Evolutionary conservation across 306 rosid species (phyloP).

Genomic region (Trifolium fragiferum): DNA sequence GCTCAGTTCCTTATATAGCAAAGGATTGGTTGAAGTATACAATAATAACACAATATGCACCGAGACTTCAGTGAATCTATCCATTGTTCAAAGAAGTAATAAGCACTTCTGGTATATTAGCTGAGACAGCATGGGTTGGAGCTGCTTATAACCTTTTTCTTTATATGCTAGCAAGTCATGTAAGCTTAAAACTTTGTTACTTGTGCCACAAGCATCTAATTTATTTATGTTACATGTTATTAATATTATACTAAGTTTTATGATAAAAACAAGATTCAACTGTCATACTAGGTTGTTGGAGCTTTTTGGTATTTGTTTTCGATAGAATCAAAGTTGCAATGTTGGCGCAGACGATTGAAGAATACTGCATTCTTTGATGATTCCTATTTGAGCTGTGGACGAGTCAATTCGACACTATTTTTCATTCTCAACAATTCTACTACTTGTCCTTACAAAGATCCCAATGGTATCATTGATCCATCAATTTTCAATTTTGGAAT

Average conservation of each 20-base stretch:
- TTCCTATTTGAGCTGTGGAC: conserved; percentile 44
- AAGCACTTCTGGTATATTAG: conserved; percentile 73
- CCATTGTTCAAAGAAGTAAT: conserved; percentile 77
- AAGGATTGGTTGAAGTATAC: conserved; percentile 60
- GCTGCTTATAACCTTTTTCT: conserved; percentile 87
- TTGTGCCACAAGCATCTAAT: not conserved
- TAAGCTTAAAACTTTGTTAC: conserved; percentile 46
- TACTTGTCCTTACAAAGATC: conserved; percentile 51
- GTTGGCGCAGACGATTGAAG: conserved; percentile 55
- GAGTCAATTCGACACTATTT: fast-evolving
- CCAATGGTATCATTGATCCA: conserved; percentile 37
- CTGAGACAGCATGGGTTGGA: conserved; percentile 92
- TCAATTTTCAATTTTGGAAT: conserved; percentile 68
- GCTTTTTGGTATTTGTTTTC: conserved; percentile 90
- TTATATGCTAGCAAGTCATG: conserved; percentile 90
- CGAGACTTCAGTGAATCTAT: conserved; percentile 66
- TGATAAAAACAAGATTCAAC: conserved; percentile 6
- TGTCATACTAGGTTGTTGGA: conserved; percentile 67
- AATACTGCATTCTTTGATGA: not conserved
- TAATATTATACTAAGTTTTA: conserved; percentile 12
- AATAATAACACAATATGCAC: conserved; percentile 63
- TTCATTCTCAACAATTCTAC: conserved; percentile 11
- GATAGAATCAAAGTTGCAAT: conserved; percentile 58
- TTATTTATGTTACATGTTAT: not conserved
- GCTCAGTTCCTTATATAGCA: conserved; percentile 39